Evolutionary conservation across 106 monocot genomes (phyloP), one percentile per base, ranked within the genome.

Genomic region (Apostasia ramifera): DNA sequence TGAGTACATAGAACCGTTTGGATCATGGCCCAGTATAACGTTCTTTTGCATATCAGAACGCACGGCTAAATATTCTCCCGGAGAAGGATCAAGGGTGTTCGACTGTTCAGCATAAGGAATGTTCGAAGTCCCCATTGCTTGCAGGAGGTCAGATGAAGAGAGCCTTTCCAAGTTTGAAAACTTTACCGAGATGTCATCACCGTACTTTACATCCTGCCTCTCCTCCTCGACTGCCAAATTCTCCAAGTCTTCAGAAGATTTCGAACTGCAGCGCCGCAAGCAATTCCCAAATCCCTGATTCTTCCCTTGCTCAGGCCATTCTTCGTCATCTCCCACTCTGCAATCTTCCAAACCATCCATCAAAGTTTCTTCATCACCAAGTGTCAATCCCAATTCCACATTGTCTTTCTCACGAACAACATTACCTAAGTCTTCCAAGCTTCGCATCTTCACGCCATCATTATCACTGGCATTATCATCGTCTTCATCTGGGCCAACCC

Each of bases 61-160:
- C n/a, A 66, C 73, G 38, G 74, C 46, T 69, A 81, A 71, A 52
- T 75, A 81, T 13, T 78, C 72, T 26, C 79, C 83, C 39, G 82
- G 48, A 13, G 70, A 57, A 67, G 69, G 74, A 44, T 81, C 82
- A 5, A 78, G 64, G 47, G 73, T 44, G 58, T 95, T 88, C 60
- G 75, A 50, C 26, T 76, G 70, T 12, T 55, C 72, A 60, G 42
- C 40, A 50, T 79, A 91, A 68, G 84, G 71, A 66, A 46, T 67
- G 70, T 76, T 67, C 11, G 52, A 77, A 12, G 61, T 66, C 14
- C 74, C 81, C 87, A 93, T 77, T 59, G 73, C 55, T 12, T 83
- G 90, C 1, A 93, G 79, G 50, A 99, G 83, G 57, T 90, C 87
- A 44, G 79, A 73, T 3, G 93, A 90, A 49, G 73, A 55, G 47